phyloP scores from a whole-genome alignment of 345 rosid species.

The Cardamine chenopodiifolia region DNA sequence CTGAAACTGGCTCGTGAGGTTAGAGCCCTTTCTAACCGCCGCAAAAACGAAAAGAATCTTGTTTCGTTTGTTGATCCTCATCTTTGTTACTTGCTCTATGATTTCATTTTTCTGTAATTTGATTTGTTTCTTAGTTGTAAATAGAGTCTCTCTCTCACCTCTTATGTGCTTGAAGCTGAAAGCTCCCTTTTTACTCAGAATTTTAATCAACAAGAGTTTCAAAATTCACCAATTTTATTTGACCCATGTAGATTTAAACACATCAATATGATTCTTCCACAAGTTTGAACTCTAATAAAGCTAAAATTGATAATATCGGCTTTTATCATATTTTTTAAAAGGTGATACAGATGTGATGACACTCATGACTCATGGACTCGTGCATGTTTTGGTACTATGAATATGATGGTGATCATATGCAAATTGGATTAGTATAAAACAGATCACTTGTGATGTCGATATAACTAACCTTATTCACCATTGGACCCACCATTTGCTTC shows the following conservation, averaged over 20 bases:
- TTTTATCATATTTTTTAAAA: slow-evolving; percentile 17
- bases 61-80: background rate
- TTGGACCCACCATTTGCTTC: slow-evolving; percentile 33
- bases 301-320: slow-evolving; percentile 5
- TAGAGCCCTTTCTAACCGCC: slow-evolving; percentile 81
- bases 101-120: slow-evolving; percentile 10
- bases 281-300: slow-evolving; percentile 14
- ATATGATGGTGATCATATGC: slow-evolving; percentile 29
- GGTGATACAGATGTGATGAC: slow-evolving; percentile 25
- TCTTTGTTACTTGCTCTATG: slow-evolving; percentile 3
- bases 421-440: slow-evolving; percentile 32
- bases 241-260: slow-evolving; percentile 18
- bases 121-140: slow-evolving; percentile 14
- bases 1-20: slow-evolving; percentile 68
- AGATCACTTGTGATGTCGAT: slow-evolving; percentile 28
- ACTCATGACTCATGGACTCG: slow-evolving; percentile 5
- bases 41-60: background rate
- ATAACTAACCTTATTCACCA: slow-evolving; percentile 11
- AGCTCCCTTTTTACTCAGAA: background rate
- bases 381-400: slow-evolving; percentile 23
- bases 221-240: background rate
- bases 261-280: slow-evolving; percentile 14
- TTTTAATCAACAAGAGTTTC: background rate
- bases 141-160: slow-evolving; percentile 6
- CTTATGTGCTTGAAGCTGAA: slow-evolving; percentile 20